Percentiles rank a stretch among this genome's conserved stretches.
These are phyloP conservation scores for Amanita exitialis DNA, from an alignment of 768 basidiomycete genomes.

Conservation along the genomic window DNA sequence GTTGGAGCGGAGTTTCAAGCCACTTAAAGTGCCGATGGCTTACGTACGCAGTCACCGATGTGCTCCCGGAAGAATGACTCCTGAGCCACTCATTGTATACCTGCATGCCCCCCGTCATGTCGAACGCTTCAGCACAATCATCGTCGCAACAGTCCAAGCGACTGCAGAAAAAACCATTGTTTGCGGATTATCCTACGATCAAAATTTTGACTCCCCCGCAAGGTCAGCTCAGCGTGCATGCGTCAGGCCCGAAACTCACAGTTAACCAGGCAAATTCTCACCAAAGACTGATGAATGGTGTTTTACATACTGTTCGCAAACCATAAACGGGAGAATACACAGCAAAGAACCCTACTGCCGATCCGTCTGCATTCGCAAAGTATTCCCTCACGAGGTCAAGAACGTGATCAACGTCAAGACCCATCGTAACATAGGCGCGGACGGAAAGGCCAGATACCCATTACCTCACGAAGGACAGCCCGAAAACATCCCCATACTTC, in stretches of 20 bases:
- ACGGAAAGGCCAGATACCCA: constrained; percentile 45
- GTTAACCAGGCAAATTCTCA: constrained; percentile 39
- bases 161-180: constrained; percentile 27
- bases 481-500: constrained; percentile 30
- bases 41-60: background rate
- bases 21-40: background rate
- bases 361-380: constrained; percentile 53
- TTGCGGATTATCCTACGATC: constrained; percentile 40
- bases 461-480: constrained; percentile 61
- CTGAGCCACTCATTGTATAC: constrained; percentile 2
- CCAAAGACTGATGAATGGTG: constrained; percentile 57
- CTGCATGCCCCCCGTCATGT: constrained; percentile 21
- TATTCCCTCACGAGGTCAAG: constrained; percentile 58
- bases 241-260: constrained; percentile 4
- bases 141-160: constrained; percentile 19
- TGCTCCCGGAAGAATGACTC: constrained; percentile 1
- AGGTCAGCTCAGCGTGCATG: constrained; percentile 21
- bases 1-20: background rate
- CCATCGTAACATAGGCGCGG: constrained; percentile 27
- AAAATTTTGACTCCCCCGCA: constrained; percentile 45
- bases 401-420: constrained; percentile 37
- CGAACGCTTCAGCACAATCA: constrained; percentile 16
- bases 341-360: constrained; percentile 43
- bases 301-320: constrained; percentile 52
- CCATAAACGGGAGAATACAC: constrained; percentile 40